Conservation (phyloP, 805 yeast genomes). For the Teunomyces gatunensis region DNA sequence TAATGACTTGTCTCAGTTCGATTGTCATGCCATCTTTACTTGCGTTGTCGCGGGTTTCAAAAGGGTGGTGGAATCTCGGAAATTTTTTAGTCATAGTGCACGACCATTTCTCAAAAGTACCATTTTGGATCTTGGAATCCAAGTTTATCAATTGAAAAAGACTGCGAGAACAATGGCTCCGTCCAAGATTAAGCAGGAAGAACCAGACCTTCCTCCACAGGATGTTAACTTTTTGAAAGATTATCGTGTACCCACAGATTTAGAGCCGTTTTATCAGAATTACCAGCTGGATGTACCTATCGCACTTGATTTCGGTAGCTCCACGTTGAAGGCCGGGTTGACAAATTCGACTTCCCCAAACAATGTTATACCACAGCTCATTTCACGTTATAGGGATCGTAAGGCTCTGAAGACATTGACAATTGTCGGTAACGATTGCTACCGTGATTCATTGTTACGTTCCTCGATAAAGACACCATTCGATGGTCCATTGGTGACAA, state of each 20-base stretch:
- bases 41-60: not conserved
- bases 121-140: not conserved
- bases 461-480: slow-evolving; percentile 74
- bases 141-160: too few species aligned
- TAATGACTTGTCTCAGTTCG: not conserved
- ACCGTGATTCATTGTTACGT: slow-evolving; percentile 64
- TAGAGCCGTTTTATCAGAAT: slow-evolving; percentile 47
- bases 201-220: slow-evolving; percentile 39
- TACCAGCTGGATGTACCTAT: slow-evolving; percentile 66
- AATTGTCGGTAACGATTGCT: slow-evolving; percentile 79
- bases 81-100: not conserved
- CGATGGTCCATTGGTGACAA: slow-evolving; percentile 83
- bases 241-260: slow-evolving; percentile 27
- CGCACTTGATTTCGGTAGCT: slow-evolving; percentile 83
- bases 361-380: slow-evolving; percentile 63
- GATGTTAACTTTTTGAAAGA: slow-evolving; percentile 43
- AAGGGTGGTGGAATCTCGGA: not conserved
- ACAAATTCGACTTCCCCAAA: slow-evolving; percentile 47
- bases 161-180: slow-evolving; percentile 8
- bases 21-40: not conserved
- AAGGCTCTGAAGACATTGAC: slow-evolving; percentile 60
- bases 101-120: not conserved
- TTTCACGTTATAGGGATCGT: slow-evolving; percentile 78
- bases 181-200: slow-evolving; percentile 8
- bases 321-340: slow-evolving; percentile 57